Evolutionary conservation across 805 yeast genomes (phyloP).

Genomic region (Teunomyces cretensis): DNA sequence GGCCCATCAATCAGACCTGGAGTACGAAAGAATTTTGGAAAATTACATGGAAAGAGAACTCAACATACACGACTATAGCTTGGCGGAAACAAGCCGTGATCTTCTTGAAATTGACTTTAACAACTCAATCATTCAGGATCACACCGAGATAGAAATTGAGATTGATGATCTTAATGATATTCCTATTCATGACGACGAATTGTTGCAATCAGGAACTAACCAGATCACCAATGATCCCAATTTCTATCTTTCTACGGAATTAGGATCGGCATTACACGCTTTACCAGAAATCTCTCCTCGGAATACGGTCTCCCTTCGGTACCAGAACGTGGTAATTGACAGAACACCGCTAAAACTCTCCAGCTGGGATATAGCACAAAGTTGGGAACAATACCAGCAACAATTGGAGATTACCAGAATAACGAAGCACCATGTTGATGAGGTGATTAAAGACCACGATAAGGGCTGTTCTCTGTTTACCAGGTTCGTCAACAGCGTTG

Average conservation of each 20-base stretch:
- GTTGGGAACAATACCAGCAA: background rate
- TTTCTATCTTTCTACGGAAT: conserved; percentile 10
- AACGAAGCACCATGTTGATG: background rate
- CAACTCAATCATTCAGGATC: conserved; percentile 9
- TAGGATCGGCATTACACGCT: background rate
- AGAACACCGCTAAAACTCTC: background rate
- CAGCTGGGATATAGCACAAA: background rate
- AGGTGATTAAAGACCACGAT: background rate
- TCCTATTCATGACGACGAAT: background rate
- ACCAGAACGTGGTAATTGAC: background rate
- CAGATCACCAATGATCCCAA: conserved; percentile 11
- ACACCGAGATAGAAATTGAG: conserved; percentile 26
- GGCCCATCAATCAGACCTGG: background rate
- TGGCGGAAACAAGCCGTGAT: background rate
- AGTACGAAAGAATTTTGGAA: conserved; percentile 1
- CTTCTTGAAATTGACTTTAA: conserved; percentile 8
- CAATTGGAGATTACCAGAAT: background rate
- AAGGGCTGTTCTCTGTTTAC: background rate
- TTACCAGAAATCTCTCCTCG: background rate
- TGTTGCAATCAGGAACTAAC: background rate
- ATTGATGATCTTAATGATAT: background rate
- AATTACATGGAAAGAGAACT: conserved; percentile 15
- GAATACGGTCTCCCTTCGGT: no score
- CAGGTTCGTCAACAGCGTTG: background rate
- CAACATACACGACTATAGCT: background rate